These are phyloP conservation scores for Pancytospora epiphaga DNA, from an alignment of 371 early-diverging fungal species.

Conservation along the genomic window DNA sequence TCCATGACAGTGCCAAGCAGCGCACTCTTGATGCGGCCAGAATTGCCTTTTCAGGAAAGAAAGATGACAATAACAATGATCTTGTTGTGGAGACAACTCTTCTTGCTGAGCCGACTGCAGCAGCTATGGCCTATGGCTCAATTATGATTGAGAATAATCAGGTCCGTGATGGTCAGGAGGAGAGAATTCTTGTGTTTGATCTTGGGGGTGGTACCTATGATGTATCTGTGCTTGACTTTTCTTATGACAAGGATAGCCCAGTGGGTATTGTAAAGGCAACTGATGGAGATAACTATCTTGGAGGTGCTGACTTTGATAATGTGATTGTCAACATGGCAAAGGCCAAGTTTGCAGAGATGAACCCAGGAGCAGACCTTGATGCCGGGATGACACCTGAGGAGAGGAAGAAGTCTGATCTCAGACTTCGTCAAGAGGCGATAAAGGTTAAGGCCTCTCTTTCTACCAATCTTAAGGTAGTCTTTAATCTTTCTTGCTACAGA, in stretches of 20 bases:
- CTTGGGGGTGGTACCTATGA: slow-evolving; percentile 62
- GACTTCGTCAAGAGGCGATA: slow-evolving; percentile 59
- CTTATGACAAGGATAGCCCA: slow-evolving; percentile 9
- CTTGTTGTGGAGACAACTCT: slow-evolving; percentile 48
- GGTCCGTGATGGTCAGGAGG: slow-evolving; percentile 63
- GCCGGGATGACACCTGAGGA: slow-evolving; percentile 36
- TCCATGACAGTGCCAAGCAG: slow-evolving; percentile 60
- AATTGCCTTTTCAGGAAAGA: slow-evolving; percentile 33
- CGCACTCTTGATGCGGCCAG: slow-evolving; percentile 57
- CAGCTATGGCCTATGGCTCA: slow-evolving; percentile 88
- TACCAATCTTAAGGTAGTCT: slow-evolving; percentile 15
- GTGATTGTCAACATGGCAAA: slow-evolving; percentile 52
- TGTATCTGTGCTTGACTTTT: slow-evolving; percentile 58
- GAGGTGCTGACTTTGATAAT: slow-evolving; percentile 62
- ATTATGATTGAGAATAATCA: slow-evolving; percentile 63
- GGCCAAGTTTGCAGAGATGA: slow-evolving; percentile 36
- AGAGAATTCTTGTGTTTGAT: slow-evolving; percentile 61
- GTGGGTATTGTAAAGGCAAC: slow-evolving; percentile 54
- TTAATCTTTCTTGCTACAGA: slow-evolving; percentile 33
- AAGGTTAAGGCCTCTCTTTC: slow-evolving; percentile 38
- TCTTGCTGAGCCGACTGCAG: slow-evolving; percentile 79
- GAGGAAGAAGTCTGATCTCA: slow-evolving; percentile 62
- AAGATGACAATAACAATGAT: slow-evolving; percentile 21
- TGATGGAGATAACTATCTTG: slow-evolving; percentile 61
- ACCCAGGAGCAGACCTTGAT: slow-evolving; percentile 59